phyloP scores from a whole-genome alignment of 768 basidiomycete genomes.

The Polyporus arcularius region DNA sequence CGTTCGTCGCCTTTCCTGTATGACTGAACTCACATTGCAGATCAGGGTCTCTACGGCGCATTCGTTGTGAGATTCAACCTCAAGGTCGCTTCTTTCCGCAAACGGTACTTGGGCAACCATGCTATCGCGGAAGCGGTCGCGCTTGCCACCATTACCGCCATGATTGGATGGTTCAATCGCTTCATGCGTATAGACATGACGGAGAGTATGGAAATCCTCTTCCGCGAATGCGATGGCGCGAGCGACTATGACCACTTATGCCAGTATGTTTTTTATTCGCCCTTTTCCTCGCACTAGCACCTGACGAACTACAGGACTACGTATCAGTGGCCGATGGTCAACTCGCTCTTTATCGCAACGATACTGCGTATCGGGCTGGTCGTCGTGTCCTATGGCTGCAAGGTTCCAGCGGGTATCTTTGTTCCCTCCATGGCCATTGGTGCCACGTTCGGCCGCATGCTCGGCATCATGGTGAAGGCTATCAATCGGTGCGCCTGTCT shows the following conservation, averaged over 20 bases:
- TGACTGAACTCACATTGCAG: background rate
- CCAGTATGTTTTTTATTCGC: slow-evolving; percentile 67
- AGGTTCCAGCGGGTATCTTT: slow-evolving; percentile 97
- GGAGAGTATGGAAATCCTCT: slow-evolving; percentile 90
- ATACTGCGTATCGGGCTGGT: slow-evolving; percentile 85
- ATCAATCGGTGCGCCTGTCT: slow-evolving; percentile 64
- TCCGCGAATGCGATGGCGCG: slow-evolving; percentile 94
- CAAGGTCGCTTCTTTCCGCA: slow-evolving; percentile 91
- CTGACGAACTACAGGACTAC: slow-evolving; percentile 56
- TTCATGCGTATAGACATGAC: slow-evolving; percentile 98
- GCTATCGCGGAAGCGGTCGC: slow-evolving; percentile 88
- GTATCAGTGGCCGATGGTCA: slow-evolving; percentile 93
- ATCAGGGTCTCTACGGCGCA: slow-evolving; percentile 93
- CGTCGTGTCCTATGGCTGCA: slow-evolving; percentile 91
- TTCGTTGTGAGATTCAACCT: slow-evolving; percentile 97
- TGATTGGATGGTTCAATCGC: slow-evolving; percentile 92
- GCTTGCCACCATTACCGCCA: slow-evolving; percentile 84
- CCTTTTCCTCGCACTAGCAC: background rate
- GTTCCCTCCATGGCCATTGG: slow-evolving; percentile 99
- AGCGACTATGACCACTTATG: slow-evolving; percentile 90
- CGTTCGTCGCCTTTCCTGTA: background rate
- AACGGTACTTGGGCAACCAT: slow-evolving; percentile 82
- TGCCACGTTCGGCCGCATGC: slow-evolving; percentile 94
- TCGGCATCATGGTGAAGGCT: slow-evolving; percentile 95
- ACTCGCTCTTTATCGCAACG: slow-evolving; percentile 89